Conservation (phyloP, 257 asterid species). For the Salvia miltiorrhiza region DNA sequence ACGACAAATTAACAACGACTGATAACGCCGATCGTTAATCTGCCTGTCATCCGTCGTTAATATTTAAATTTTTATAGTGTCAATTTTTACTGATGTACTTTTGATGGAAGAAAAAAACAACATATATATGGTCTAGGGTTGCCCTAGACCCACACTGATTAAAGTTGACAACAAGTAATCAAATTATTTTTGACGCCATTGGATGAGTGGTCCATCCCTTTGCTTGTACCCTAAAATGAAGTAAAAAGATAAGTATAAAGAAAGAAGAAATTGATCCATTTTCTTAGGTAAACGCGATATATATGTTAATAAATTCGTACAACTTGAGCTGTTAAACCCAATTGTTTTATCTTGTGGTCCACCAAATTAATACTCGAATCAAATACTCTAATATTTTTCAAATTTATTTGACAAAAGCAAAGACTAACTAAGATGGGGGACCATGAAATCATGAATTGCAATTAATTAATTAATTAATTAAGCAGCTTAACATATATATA, state of each 20-base stretch:
- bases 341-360: conserved; percentile 36
- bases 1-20: too few relatives aligned
- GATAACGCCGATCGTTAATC: too few relatives aligned
- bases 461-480: too few relatives aligned
- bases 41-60: too few relatives aligned
- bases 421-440: conserved; percentile 27
- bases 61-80: too few relatives aligned
- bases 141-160: not conserved
- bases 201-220: conserved; percentile 25
- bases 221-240: not conserved
- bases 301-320: conserved; percentile 21
- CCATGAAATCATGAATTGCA: conserved; percentile 34
- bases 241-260: not conserved
- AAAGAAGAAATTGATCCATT: not conserved
- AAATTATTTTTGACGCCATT: conserved; percentile 7
- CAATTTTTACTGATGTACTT: too few relatives aligned
- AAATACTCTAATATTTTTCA: not conserved
- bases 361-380: conserved; percentile 4
- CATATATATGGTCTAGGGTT: too few relatives aligned
- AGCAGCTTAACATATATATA: not conserved
- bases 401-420: not conserved
- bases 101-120: too few relatives aligned
- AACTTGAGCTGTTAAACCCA: conserved; percentile 39
- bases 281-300: conserved; percentile 12
- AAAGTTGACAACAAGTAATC: not conserved